Evolutionary conservation across 352 stramenopile genomes (phyloP), one percentile per base, ranked within the genome.

Genomic region (Pythium guiyangense): DNA sequence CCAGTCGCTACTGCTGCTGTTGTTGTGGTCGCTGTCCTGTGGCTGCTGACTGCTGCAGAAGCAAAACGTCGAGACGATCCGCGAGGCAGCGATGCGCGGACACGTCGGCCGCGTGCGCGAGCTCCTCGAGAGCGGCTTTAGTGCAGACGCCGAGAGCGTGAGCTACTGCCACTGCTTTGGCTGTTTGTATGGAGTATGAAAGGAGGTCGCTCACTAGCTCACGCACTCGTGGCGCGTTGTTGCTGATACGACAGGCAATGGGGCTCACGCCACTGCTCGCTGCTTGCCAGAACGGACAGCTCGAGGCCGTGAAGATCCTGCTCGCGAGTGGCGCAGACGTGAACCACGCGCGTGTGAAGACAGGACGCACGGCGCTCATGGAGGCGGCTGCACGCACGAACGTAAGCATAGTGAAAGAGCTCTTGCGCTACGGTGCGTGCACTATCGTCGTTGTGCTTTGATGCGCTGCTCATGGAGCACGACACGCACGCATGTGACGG

Each of bases 21-120:
- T 6, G 6, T 40, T 47, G 22, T n/a, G 43, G n/a, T n/a, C n/a
- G n/a, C n/a, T n/a, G n/a, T n/a, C n/a, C n/a, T n/a, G n/a, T n/a
- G 31, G 37, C 25, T 49, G 17, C 34, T 44, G 29, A 12, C 10
- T 18, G 22, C 15, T 58, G 14, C 39, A 90, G 80, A 76, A 76
- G 68, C 70, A 86, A 54, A 85, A 85, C 56, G 60, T 87, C 29
- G 74, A 85, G 43, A 83, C 74, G 4, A 88, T 90, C 44, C 80
- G 80, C 1, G 73, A 88, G 57, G 80, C 78, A 26, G 74, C 77
- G 22, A 80, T 90, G 58, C 65, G 72, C 45, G 80, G 77, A 11
- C 69, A 90, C 57, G 25, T 79, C 15, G 68, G 64, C 25, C 68
- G 76, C 6, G 64, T 90, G 14, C 54, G 66, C 22, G 69, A 81